Evolutionary conservation across 352 stramenopile genomes (phyloP).

Genomic region (Globisporangium perplexum): DNA sequence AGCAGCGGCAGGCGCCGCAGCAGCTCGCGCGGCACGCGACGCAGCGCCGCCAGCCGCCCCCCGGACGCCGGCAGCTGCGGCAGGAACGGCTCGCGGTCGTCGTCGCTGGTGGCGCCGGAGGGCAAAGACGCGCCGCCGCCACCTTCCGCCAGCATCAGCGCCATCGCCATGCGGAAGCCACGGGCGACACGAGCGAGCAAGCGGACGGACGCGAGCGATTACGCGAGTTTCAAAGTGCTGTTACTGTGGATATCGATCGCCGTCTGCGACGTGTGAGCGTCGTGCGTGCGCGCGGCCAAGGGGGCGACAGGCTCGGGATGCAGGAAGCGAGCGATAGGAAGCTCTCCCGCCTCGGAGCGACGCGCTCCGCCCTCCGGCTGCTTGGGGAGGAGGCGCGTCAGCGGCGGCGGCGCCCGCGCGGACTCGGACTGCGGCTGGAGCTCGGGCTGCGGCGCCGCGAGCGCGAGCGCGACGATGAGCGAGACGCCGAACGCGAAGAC

Average conservation of each 20-base stretch:
- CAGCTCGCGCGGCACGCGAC: slow-evolving; percentile 6
- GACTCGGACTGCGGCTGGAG: slow-evolving; percentile 20
- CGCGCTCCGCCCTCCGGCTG: too few species aligned
- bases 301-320: too few species aligned
- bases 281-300: too few species aligned
- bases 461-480: slow-evolving; percentile 10
- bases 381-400: background rate
- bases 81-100: slow-evolving; percentile 7
- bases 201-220: background rate
- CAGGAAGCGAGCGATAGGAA: too few species aligned
- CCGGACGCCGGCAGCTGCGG: background rate
- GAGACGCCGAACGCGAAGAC: slow-evolving; percentile 19
- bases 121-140: background rate
- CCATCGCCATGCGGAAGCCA: too few species aligned
- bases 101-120: background rate
- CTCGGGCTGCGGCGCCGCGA: slow-evolving; percentile 21
- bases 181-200: background rate
- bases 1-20: slow-evolving; percentile 4
- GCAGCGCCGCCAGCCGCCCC: background rate
- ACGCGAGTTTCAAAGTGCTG: background rate
- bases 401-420: slow-evolving; percentile 11
- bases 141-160: background rate
- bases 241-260: too few species aligned
- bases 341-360: too few species aligned
- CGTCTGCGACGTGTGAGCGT: too few species aligned